Conservation (phyloP, 306 rosid genomes). For the Ziziphus jujuba region DNA sequence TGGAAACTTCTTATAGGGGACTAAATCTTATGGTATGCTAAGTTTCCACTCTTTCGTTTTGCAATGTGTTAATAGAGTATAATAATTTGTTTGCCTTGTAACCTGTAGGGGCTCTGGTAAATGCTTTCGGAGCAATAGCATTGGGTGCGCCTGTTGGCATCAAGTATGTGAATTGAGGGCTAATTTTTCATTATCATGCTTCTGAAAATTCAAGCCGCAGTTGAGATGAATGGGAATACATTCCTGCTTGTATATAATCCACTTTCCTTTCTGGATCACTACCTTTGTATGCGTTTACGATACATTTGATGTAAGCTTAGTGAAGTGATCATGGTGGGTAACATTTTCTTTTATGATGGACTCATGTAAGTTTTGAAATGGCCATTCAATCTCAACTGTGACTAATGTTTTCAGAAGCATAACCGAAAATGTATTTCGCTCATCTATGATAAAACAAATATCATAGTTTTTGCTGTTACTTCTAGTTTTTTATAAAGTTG, state of each 20-base stretch:
- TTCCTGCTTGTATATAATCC: slow-evolving; percentile 2
- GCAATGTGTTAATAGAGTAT: background rate
- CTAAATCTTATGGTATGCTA: background rate
- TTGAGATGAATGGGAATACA: slow-evolving; percentile 30
- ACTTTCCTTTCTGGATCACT: background rate
- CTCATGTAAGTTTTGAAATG: background rate
- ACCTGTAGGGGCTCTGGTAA: slow-evolving; percentile 69
- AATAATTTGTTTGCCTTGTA: slow-evolving; percentile 13
- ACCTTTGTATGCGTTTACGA: background rate
- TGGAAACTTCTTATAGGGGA: background rate
- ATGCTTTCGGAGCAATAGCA: slow-evolving; percentile 75
- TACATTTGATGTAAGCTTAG: background rate
- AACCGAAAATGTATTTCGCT: background rate
- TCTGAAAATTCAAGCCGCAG: slow-evolving; percentile 22
- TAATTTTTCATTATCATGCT: slow-evolving; percentile 16
- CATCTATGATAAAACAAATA: too few species aligned
- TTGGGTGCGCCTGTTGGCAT: slow-evolving; percentile 81
- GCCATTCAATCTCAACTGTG: slow-evolving; percentile 13
- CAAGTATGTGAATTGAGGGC: slow-evolving; percentile 63
- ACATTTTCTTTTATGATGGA: background rate
- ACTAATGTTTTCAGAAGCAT: background rate
- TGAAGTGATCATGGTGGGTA: background rate
- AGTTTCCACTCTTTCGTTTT: background rate
- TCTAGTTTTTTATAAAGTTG: background rate
- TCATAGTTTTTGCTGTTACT: background rate